These are phyloP conservation scores for Forsythia suspensa DNA, from an alignment of 257 asterid species.

Conservation along the genomic window DNA sequence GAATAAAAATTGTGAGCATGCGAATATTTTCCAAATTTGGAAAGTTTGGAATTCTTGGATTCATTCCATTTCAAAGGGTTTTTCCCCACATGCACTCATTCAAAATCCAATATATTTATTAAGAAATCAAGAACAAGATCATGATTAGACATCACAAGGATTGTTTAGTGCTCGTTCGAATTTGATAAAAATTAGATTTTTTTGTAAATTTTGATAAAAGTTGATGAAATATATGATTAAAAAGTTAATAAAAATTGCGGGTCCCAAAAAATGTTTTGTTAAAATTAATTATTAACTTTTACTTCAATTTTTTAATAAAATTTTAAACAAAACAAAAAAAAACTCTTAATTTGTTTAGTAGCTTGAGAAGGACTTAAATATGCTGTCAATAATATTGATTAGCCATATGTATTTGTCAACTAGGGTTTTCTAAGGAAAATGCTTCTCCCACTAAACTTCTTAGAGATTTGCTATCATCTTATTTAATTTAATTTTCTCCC, in stretches of 20 bases:
- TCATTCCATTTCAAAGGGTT: slow-evolving; percentile 1
- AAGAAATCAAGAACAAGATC: neutral
- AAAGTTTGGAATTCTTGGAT: neutral
- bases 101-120: neutral
- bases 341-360: neutral
- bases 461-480: neutral
- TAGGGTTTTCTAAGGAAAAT: neutral
- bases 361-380: neutral
- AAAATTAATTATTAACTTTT: too few species aligned
- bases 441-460: slow-evolving; percentile 7
- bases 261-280: too few species aligned
- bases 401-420: too few species aligned
- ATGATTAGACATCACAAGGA: slow-evolving; percentile 6
- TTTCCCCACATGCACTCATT: neutral
- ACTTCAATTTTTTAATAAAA: too few species aligned
- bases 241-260: too few species aligned
- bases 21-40: slow-evolving; percentile 12
- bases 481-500: too few species aligned
- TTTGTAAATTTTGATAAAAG: too few species aligned
- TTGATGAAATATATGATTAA: too few species aligned
- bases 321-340: too few species aligned
- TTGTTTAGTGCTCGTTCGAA: too few species aligned
- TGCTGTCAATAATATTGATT: neutral
- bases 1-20: neutral
- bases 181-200: too few species aligned